Conservation (phyloP, 257 asterid genomes). For the Przewalskia tangutica region DNA sequence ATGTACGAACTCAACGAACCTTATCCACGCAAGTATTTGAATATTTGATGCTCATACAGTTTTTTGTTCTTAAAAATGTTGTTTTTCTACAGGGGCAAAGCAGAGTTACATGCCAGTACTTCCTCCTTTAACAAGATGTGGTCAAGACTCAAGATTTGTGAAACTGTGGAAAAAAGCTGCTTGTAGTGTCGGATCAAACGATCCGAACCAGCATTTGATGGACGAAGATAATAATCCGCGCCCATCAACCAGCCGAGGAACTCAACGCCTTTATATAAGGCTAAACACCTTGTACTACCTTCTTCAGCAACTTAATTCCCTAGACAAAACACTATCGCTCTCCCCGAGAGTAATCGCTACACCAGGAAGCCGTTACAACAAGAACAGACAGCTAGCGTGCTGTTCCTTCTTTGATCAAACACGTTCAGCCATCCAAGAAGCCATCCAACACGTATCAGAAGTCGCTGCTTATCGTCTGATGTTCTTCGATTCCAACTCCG, state of each 20-base stretch:
- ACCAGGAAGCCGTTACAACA: slow-evolving; percentile 24
- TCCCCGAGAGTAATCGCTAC: slow-evolving; percentile 43
- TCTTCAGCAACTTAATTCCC: slow-evolving; percentile 42
- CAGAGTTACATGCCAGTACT: slow-evolving; percentile 79
- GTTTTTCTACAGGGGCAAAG: slow-evolving; percentile 49
- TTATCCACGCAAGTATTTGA: not conserved
- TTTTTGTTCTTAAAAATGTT: too few relatives aligned
- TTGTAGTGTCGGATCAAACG: slow-evolving; percentile 43
- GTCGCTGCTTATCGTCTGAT: slow-evolving; percentile 84
- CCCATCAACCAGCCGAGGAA: slow-evolving; percentile 89
- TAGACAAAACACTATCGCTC: slow-evolving; percentile 45
- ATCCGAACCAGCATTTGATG: slow-evolving; percentile 18
- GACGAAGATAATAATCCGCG: slow-evolving; percentile 57
- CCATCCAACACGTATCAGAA: slow-evolving; percentile 62
- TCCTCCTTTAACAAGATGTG: slow-evolving; percentile 83
- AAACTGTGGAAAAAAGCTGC: slow-evolving; percentile 77
- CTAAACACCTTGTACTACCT: slow-evolving; percentile 84
- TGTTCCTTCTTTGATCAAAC: slow-evolving; percentile 57
- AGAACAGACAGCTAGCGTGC: slow-evolving; percentile 25
- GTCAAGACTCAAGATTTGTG: slow-evolving; percentile 54
- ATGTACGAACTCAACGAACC: not conserved
- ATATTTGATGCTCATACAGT: not conserved
- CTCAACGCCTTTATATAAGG: slow-evolving; percentile 90
- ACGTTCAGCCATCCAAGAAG: slow-evolving; percentile 42
- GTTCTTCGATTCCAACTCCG: slow-evolving; percentile 62